These are phyloP conservation scores for Fusarium piperis DNA, from an alignment of 2,329 filamentous ascomycete species.

Conservation along the genomic window DNA sequence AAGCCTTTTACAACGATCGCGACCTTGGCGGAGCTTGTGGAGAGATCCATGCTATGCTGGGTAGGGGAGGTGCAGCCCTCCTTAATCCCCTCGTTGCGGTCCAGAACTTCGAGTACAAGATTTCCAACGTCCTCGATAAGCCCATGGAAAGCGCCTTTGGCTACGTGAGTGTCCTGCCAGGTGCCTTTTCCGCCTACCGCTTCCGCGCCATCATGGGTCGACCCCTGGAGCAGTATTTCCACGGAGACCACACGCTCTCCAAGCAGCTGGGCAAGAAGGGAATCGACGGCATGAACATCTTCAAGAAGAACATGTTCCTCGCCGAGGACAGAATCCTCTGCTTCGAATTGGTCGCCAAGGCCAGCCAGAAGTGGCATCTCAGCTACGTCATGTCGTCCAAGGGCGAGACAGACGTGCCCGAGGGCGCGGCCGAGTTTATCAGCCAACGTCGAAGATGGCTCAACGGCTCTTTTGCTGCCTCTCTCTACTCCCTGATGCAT, in stretches of 20 bases:
- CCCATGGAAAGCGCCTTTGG: constrained; percentile 39
- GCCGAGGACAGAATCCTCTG: constrained; percentile 40
- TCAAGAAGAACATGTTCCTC: constrained; percentile 43
- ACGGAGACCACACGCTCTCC: constrained; percentile 39
- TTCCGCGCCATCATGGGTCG: constrained; percentile 40
- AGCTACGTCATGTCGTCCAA: constrained; percentile 41
- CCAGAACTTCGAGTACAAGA: constrained; percentile 41
- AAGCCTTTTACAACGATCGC: constrained; percentile 39
- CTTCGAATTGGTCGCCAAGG: constrained; percentile 39
- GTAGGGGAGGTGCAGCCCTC: constrained; percentile 34
- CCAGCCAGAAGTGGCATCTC: constrained; percentile 41
- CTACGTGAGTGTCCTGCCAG: constrained; percentile 38
- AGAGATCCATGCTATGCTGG: constrained; percentile 41
- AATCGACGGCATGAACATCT: constrained; percentile 41
- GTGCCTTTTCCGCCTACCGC: constrained; percentile 38
- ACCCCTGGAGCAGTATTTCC: constrained; percentile 39
- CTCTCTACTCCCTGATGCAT: constrained; percentile 40
- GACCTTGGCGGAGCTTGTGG: constrained; percentile 38
- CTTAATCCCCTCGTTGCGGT: constrained; percentile 40
- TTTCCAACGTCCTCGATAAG: constrained; percentile 40
- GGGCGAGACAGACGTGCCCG: constrained; percentile 39
- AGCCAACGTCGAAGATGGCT: constrained; percentile 39
- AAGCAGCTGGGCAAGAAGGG: constrained; percentile 39
- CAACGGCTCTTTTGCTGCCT: constrained; percentile 39
- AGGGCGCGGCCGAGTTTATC: constrained; percentile 37